These are phyloP conservation scores for Lactarius hengduanensis DNA, from an alignment of 768 basidiomycete genomes.

Conservation along the genomic window DNA sequence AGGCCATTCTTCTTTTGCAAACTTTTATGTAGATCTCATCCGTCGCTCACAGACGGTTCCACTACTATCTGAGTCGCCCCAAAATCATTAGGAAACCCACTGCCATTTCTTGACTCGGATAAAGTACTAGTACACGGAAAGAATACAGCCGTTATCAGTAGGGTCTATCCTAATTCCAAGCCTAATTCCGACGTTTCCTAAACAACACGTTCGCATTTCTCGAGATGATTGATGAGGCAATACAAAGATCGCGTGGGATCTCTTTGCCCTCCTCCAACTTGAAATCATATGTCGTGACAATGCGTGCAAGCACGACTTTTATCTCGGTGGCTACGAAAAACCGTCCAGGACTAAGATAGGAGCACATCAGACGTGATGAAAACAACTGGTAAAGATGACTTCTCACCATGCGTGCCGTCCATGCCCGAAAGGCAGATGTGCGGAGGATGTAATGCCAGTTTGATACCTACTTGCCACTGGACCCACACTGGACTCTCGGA, in stretches of 20 bases:
- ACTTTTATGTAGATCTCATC: too few relatives aligned
- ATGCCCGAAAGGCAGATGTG: slow-evolving; percentile 32
- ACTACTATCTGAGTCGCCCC: too few relatives aligned
- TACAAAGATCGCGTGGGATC: neutral
- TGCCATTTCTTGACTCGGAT: too few relatives aligned
- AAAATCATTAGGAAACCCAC: too few relatives aligned
- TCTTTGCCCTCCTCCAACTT: slow-evolving; percentile 29
- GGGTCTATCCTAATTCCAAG: too few relatives aligned
- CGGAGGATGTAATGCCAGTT: slow-evolving; percentile 22
- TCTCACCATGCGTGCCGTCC: slow-evolving; percentile 34
- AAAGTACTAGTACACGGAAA: too few relatives aligned
- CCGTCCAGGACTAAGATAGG: slow-evolving; percentile 32
- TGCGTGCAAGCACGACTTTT: slow-evolving; percentile 37
- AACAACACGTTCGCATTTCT: neutral
- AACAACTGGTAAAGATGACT: neutral
- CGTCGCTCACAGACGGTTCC: too few relatives aligned
- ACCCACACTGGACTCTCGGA: slow-evolving; percentile 7
- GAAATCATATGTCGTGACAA: slow-evolving; percentile 37
- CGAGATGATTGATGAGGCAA: neutral
- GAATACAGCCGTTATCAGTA: too few relatives aligned
- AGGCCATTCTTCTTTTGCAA: too few relatives aligned
- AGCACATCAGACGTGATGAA: neutral
- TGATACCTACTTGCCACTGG: neutral
- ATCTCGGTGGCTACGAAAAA: slow-evolving; percentile 39
- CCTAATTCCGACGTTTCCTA: too few relatives aligned